These are phyloP conservation scores for Arabis alpina DNA, from an alignment of 345 rosid species.

Conservation along the genomic window DNA sequence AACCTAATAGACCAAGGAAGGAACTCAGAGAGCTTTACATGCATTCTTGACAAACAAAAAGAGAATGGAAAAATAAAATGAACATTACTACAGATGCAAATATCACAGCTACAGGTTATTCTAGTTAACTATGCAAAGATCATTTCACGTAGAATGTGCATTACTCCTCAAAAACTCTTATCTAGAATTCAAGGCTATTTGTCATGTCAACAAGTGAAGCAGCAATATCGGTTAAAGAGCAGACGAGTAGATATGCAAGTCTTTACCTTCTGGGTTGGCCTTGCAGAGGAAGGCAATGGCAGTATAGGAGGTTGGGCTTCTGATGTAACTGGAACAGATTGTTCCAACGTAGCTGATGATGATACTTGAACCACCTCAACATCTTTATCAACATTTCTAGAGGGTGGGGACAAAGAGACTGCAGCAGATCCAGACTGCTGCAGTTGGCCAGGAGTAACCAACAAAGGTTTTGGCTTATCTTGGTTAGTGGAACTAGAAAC, in stretches of 20 bases:
- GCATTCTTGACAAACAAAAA: background rate
- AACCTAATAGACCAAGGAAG: conserved; percentile 12
- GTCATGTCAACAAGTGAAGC: background rate
- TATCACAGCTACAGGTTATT: background rate
- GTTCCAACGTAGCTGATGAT: conserved; percentile 52
- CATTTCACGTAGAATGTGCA: background rate
- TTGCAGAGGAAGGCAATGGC: conserved; percentile 75
- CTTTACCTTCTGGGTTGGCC: conserved; percentile 48
- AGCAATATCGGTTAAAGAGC: background rate
- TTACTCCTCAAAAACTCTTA: background rate
- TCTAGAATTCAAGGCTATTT: conserved; percentile 11
- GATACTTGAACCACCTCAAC: conserved; percentile 75
- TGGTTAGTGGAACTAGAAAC: conserved; percentile 51
- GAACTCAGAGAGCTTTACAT: conserved; percentile 18
- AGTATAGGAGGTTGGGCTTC: conserved; percentile 82
- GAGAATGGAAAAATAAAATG: background rate
- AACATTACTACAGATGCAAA: background rate
- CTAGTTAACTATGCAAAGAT: conserved; percentile 20
- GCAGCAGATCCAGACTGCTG: conserved; percentile 60
- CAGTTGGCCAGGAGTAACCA: conserved; percentile 80
- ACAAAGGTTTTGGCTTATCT: conserved; percentile 55
- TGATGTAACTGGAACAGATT: conserved; percentile 50
- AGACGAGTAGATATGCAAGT: background rate
- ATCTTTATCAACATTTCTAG: conserved; percentile 61
- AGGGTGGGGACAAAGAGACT: conserved; percentile 50